Conservation (phyloP, 2,329 filamentous ascomycete genomes). For the Botryotinia convoluta region DNA sequence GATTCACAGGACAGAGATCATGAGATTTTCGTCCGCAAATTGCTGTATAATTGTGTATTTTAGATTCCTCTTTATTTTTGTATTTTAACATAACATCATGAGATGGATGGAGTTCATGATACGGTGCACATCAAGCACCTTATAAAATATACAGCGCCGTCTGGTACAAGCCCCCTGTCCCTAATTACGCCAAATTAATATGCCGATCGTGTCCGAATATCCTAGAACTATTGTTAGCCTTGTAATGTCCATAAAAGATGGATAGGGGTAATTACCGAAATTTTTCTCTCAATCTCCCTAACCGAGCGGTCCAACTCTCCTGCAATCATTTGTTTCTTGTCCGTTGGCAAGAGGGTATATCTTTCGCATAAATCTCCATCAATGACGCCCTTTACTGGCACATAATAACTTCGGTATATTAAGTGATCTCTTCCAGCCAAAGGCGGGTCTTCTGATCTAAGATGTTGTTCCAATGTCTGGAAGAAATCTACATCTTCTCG, state of each 20-base stretch:
- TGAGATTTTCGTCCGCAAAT: not conserved
- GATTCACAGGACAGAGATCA: conserved; percentile 36
- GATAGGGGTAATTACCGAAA: conserved; percentile 55
- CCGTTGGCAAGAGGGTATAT: conserved; percentile 76
- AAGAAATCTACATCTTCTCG: conserved; percentile 98
- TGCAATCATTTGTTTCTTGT: conserved; percentile 94
- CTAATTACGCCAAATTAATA: conserved; percentile 39
- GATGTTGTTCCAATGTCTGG: conserved; percentile 84
- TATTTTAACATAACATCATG: not conserved
- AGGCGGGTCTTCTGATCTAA: conserved; percentile 82
- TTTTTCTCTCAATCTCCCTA: conserved; percentile 92
- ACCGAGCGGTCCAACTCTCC: conserved; percentile 88
- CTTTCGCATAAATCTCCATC: conserved; percentile 96
- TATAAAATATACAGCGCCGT: conserved; percentile 64
- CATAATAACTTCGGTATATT: conserved; percentile 94
- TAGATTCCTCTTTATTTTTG: not conserved
- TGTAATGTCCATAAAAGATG: not conserved
- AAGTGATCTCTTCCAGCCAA: conserved; percentile 91
- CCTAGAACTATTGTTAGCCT: conserved; percentile 40
- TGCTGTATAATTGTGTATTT: not conserved
- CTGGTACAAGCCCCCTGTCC: conserved; percentile 46
- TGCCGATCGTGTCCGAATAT: conserved; percentile 57
- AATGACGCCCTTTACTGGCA: conserved; percentile 92
- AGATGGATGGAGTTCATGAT: not conserved
- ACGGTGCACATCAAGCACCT: conserved; percentile 32